phyloP scores from a whole-genome alignment of 495 filamentous ascomycete species.

The Penicillium alfredii region DNA sequence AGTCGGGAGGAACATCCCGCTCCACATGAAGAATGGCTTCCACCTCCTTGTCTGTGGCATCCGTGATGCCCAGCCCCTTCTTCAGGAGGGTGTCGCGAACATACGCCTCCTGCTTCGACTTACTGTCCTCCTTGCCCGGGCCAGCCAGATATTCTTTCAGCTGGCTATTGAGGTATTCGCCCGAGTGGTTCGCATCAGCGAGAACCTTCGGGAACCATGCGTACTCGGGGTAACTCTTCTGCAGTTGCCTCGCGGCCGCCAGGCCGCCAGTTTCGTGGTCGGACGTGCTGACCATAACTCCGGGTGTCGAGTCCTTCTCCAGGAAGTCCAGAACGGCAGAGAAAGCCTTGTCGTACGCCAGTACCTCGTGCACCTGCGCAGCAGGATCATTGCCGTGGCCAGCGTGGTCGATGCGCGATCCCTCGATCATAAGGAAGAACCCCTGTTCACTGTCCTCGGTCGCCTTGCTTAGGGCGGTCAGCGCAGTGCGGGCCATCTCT shows the following conservation, averaged over 20 bases:
- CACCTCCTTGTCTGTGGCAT: conserved; percentile 68
- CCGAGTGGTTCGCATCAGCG: conserved; percentile 72
- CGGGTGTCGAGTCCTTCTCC: conserved; percentile 62
- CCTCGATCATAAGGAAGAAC: conserved; percentile 98
- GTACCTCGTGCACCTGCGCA: conserved; percentile 89
- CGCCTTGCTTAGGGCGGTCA: conserved; percentile 72
- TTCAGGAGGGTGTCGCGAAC: conserved; percentile 56
- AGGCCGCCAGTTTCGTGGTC: conserved; percentile 96
- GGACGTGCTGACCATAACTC: conserved; percentile 78
- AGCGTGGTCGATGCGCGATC: conserved; percentile 91
- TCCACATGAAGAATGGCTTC: conserved; percentile 49
- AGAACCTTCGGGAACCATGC: conserved; percentile 80
- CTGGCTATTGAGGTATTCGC: conserved; percentile 58
- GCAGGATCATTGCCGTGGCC: conserved; percentile 93
- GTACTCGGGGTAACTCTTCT: conserved; percentile 65
- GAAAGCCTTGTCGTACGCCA: conserved; percentile 87
- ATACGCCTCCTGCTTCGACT: conserved; percentile 38
- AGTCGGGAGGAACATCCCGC: conserved; percentile 39
- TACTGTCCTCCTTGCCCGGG: conserved; percentile 13
- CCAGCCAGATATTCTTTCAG: conserved; percentile 52
- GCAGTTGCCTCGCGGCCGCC: conserved; percentile 68
- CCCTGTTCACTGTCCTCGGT: conserved; percentile 82
- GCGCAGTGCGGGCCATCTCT: conserved; percentile 83
- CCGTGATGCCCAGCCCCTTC: conserved; percentile 65
- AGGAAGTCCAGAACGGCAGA: conserved; percentile 78